Base-by-base conservation (phyloP, 2,329 filamentous ascomycete species). In the Bipolaris oryzae region DNA sequence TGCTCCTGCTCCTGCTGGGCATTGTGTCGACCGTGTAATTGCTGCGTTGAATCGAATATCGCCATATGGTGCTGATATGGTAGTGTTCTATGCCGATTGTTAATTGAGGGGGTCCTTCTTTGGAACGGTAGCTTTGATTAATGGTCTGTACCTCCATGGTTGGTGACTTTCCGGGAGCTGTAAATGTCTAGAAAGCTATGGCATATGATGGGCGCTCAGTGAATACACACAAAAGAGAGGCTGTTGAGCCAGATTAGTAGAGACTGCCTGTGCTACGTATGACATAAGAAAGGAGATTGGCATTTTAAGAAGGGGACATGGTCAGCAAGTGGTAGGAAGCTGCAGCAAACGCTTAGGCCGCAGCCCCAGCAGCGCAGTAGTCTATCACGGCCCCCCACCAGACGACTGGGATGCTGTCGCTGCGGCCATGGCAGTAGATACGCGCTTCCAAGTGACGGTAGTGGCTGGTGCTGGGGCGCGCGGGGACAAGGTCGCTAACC, bases 401-500 rank as follows among this genome's bases (percentile, higher is more conserved):
- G 48, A 52, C 50, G 56, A 48, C 56, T 56, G 38, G 51, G 51
- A 38, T 48, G 45, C 47, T 42, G 43, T 35, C 39, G 47, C 45
- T 42, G 52, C 52, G 15, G n/a, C 39, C 39, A 42, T 42, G 39
- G 39, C 38, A 3, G 38, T 49, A n/a, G 37, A 37, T 43, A 11
- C 37, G 51, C 18, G 52, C 52, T 38, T 31, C 10, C 21, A 31
- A 44, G 47, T 51, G 56, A 55, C 52, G 53, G 49, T 20, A 52
- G 56, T 59, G 56, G 56, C 53, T 59, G 48, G 44, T 31, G 34
- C 48, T 59, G 48, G 39, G 37, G 44, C 46, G 51, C 42, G 46
- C 25, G 20, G 41, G 49, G 21, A n/a, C 43, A 11, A 16, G 10
- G 21, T 35, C 15, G 33, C 42, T 53, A 48, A 53, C 48, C 52